phyloP scores from a whole-genome alignment of 2,329 filamentous ascomycete genomes.

The Pseudocercospora fijiensis region DNA sequence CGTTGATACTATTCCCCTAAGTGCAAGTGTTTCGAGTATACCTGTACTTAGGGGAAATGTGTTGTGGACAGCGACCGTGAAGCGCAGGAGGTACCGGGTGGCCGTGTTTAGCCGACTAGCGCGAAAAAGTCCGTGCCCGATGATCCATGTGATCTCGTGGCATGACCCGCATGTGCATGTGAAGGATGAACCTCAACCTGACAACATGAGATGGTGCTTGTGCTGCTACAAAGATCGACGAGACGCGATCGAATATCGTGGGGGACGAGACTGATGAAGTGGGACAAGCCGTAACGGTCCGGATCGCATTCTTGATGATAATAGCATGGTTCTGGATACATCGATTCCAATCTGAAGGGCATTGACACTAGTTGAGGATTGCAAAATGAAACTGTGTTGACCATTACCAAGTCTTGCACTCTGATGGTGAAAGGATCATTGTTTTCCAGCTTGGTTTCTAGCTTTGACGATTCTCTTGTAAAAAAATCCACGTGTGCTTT shows the following conservation, averaged over 20 bases:
- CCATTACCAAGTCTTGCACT: too few species aligned
- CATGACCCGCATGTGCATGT: background rate
- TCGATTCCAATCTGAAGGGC: background rate
- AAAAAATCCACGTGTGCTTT: too few species aligned
- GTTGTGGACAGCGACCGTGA: background rate
- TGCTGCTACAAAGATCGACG: background rate
- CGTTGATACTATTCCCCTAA: slow-evolving; percentile 3
- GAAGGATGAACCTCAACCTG: background rate
- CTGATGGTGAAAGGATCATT: too few species aligned
- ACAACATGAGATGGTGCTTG: background rate
- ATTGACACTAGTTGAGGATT: background rate
- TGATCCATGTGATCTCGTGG: background rate
- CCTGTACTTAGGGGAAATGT: background rate
- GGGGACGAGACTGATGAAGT: too few species aligned
- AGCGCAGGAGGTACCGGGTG: background rate
- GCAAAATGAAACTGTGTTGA: too few species aligned
- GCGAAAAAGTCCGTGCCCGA: background rate
- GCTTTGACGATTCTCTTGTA: too few species aligned
- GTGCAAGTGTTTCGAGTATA: background rate
- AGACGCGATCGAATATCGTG: too few species aligned
- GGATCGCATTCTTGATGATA: background rate
- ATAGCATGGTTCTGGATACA: background rate
- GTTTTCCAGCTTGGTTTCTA: too few species aligned
- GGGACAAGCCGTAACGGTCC: background rate
- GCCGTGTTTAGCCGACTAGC: background rate